phyloP scores from a whole-genome alignment of 169 alveolate species.

The Besnoitia besnoiti region DNA sequence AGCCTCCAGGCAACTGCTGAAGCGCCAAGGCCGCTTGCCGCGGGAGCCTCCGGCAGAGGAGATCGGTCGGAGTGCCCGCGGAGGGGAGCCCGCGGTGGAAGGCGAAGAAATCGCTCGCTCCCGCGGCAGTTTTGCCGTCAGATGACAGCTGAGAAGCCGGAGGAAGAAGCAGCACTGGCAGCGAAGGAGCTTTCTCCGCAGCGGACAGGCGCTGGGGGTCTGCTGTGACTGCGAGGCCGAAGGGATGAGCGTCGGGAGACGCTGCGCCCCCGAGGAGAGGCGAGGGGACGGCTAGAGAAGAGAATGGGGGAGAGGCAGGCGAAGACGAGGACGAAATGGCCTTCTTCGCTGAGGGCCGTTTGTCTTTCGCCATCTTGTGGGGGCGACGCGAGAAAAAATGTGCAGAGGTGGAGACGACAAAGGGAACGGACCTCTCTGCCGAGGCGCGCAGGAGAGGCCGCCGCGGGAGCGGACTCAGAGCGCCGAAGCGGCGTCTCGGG shows the following conservation, averaged over 20 bases:
- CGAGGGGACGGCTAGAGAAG: background rate
- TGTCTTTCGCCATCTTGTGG: conserved; percentile 8
- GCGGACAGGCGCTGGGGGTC: background rate
- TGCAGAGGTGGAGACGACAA: no score
- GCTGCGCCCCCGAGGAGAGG: background rate
- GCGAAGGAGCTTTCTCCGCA: background rate
- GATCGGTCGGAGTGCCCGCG: background rate
- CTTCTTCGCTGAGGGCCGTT: background rate
- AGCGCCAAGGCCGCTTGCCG: background rate
- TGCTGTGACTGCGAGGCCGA: background rate
- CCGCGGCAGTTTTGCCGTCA: background rate
- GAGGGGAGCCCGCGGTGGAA: background rate
- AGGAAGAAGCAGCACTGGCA: background rate
- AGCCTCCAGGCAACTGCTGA: conserved; percentile 23
- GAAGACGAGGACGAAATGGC: background rate
- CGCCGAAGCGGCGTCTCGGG: no score
- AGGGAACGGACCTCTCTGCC: no score
- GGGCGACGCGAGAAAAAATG: no score
- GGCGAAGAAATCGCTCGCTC: background rate
- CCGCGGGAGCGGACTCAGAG: no score
- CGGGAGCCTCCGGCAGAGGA: background rate
- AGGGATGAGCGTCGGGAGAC: background rate
- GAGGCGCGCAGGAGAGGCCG: no score
- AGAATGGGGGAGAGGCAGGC: background rate
- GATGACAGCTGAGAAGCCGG: conserved; percentile 11